A percentile compares a stretch with the other conserved stretches of the same genome.
Conservation (phyloP, 1,284 basidiomycete species). For the Cryptococcus sp. region DNA sequence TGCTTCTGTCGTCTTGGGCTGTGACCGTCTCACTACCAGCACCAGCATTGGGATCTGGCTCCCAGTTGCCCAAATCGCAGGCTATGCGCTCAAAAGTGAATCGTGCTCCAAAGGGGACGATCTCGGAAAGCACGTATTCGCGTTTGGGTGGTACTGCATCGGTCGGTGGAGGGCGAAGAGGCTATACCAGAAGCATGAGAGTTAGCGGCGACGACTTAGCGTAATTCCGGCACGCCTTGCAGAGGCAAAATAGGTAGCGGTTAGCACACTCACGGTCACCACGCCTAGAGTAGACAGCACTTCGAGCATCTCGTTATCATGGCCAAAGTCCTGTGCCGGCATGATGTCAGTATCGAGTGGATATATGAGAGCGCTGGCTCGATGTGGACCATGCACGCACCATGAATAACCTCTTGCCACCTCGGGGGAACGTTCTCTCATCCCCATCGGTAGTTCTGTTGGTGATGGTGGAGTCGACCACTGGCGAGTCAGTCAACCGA, state of each 20-base stretch:
- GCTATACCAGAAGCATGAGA: conserved; percentile 12
- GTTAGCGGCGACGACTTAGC: not conserved
- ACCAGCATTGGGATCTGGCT: conserved; percentile 27
- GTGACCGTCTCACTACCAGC: not conserved
- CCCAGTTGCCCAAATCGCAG: conserved; percentile 39
- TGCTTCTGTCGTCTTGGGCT: conserved; percentile 7
- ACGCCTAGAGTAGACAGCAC: conserved; percentile 74
- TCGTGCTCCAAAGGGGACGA: conserved; percentile 47
- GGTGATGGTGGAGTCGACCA: conserved; percentile 70
- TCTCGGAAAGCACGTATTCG: conserved; percentile 32
- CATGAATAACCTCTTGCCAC: conserved; percentile 45
- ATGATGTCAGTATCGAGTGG: not conserved
- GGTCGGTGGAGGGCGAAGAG: conserved; percentile 27
- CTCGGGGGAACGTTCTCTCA: conserved; percentile 67
- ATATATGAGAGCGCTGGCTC: not conserved
- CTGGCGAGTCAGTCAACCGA: conserved; percentile 65
- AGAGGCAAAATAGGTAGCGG: not conserved
- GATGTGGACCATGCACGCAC: conserved; percentile 23
- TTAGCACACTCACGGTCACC: conserved; percentile 54
- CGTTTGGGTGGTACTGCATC: conserved; percentile 30
- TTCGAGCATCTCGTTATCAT: conserved; percentile 77
- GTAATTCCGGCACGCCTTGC: not conserved
- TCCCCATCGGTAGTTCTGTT: conserved; percentile 73
- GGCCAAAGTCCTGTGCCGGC: conserved; percentile 65
- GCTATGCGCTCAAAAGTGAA: conserved; percentile 44